phyloP scores from a whole-genome alignment of 1,284 basidiomycete species.

The Vanrija sp. region DNA sequence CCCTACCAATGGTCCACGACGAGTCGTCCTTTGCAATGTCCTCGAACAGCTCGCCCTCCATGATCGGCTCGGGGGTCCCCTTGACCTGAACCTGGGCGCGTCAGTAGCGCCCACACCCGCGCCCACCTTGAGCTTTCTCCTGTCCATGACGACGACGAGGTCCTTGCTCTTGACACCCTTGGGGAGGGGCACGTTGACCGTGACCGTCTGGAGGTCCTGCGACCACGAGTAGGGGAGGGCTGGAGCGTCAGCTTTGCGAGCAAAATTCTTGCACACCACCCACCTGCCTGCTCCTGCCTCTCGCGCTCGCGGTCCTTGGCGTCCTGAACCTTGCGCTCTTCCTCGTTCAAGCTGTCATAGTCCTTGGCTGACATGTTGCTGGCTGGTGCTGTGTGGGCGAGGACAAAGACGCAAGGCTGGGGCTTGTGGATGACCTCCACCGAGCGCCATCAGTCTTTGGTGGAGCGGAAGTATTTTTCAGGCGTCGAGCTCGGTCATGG shows the following conservation, averaged over 20 bases:
- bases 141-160: slow-evolving; percentile 69
- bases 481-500: background rate
- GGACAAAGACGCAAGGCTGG: background rate
- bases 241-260: slow-evolving; percentile 40
- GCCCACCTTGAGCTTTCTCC: slow-evolving; percentile 65
- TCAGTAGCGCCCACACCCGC: background rate
- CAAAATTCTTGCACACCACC: slow-evolving; percentile 27
- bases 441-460: too few relatives aligned
- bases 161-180: slow-evolving; percentile 78
- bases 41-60: slow-evolving; percentile 86
- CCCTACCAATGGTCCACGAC: slow-evolving; percentile 89
- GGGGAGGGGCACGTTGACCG: slow-evolving; percentile 77
- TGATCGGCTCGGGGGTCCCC: slow-evolving; percentile 68
- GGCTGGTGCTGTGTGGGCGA: background rate
- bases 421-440: slow-evolving; percentile 7
- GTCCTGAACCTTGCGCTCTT: slow-evolving; percentile 71
- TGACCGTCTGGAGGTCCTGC: slow-evolving; percentile 83
- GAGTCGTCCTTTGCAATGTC: slow-evolving; percentile 95
- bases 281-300: slow-evolving; percentile 77
- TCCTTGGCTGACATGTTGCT: slow-evolving; percentile 35
- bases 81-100: slow-evolving; percentile 66
- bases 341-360: slow-evolving; percentile 65
- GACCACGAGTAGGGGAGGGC: slow-evolving; percentile 89
- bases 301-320: slow-evolving; percentile 66
- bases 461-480: background rate